phyloP scores from a whole-genome alignment of 2,329 filamentous ascomycete species.

The Polychaeton citri region DNA sequence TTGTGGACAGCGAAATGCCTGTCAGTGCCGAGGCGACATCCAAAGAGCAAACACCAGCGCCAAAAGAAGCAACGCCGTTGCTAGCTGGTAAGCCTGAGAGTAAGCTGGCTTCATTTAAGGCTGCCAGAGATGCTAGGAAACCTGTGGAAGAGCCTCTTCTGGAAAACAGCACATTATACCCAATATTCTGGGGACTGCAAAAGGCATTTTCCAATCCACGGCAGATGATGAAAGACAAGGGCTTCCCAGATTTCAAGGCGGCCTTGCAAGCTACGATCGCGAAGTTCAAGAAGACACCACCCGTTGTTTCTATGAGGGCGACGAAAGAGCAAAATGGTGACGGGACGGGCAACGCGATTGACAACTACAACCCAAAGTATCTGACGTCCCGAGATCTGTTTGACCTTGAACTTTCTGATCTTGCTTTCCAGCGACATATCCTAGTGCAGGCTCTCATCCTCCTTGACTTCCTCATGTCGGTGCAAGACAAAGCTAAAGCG shows the following conservation, averaged over 20 bases:
- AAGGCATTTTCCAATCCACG: conserved; percentile 84
- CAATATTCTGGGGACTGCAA: conserved; percentile 88
- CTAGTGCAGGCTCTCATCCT: conserved; percentile 90
- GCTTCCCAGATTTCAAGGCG: conserved; percentile 53
- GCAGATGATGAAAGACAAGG: conserved; percentile 55
- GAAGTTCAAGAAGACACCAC: conserved; percentile 62
- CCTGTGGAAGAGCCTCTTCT: conserved; percentile 20
- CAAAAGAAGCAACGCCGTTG: conserved; percentile 12
- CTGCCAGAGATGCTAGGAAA: conserved; percentile 7
- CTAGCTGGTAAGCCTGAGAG: conserved; percentile 12
- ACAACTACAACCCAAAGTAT: conserved; percentile 92
- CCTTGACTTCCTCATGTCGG: conserved; percentile 86
- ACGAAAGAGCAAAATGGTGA: conserved; percentile 37
- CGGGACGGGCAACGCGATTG: conserved; percentile 42
- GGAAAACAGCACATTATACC: conserved; percentile 65
- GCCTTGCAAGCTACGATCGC: conserved; percentile 49
- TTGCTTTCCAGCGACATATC: conserved; percentile 87
- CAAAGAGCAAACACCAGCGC: conserved; percentile 6
- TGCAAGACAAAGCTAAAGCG: conserved; percentile 69
- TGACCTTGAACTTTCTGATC: conserved; percentile 88
- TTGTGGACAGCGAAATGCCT: conserved; percentile 43
- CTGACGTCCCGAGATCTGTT: conserved; percentile 95
- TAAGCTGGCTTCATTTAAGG: conserved; percentile 13
- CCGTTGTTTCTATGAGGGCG: conserved; percentile 55
- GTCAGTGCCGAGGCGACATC: conserved; percentile 4